Conservation (phyloP, 2,329 filamentous ascomycete species). For the Penicillium sp. region DNA sequence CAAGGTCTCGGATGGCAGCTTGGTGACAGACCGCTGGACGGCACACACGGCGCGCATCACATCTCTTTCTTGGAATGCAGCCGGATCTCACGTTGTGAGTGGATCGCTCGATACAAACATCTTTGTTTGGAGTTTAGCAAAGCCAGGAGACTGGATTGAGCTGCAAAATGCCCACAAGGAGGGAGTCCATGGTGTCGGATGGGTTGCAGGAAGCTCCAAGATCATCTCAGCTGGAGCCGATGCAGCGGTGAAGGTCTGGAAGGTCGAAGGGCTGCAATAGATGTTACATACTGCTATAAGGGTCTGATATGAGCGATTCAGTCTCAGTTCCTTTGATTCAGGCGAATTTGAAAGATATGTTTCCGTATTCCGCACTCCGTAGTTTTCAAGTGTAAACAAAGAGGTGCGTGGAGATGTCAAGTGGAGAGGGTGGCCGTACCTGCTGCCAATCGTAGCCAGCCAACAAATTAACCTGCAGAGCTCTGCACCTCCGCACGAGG, state of each 20-base stretch:
- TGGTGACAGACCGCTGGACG: slow-evolving; percentile 79
- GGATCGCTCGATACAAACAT: slow-evolving; percentile 89
- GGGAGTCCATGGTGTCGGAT: slow-evolving; percentile 84
- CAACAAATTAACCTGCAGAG: slow-evolving; percentile 10
- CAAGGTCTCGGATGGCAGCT: slow-evolving; percentile 63
- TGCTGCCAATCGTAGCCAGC: background rate
- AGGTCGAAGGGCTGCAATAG: slow-evolving; percentile 56
- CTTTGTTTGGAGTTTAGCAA: slow-evolving; percentile 83
- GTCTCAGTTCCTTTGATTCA: background rate
- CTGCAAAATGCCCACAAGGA: slow-evolving; percentile 91
- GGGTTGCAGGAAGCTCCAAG: slow-evolving; percentile 67
- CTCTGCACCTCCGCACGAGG: slow-evolving; percentile 6
- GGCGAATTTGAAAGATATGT: background rate
- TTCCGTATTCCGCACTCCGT: background rate
- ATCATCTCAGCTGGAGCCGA: slow-evolving; percentile 82
- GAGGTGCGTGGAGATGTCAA: slow-evolving; percentile 13
- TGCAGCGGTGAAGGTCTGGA: slow-evolving; percentile 90
- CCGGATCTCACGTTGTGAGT: slow-evolving; percentile 76
- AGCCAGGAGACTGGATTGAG: slow-evolving; percentile 83
- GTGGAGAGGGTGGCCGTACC: slow-evolving; percentile 13
- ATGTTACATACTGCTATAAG: background rate
- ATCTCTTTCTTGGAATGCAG: slow-evolving; percentile 73
- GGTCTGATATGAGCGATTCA: background rate
- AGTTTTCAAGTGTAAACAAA: background rate
- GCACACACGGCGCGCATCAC: slow-evolving; percentile 70